phyloP scores from a whole-genome alignment of 2,329 filamentous ascomycete genomes.

The Neocucurbitaria cava region DNA sequence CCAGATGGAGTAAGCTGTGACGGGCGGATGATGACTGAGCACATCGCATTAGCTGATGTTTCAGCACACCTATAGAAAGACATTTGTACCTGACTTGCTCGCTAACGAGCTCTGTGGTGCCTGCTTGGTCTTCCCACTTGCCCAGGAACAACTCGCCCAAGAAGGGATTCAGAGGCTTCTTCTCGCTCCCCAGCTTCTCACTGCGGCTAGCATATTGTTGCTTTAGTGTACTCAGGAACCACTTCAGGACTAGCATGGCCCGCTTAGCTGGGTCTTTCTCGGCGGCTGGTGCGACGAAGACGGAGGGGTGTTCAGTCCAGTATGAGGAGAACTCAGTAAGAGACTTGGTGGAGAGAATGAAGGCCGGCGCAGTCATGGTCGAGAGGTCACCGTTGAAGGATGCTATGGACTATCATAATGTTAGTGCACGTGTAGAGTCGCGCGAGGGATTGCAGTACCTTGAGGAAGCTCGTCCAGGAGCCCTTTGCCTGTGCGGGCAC shows the following conservation, averaged over 20 bases:
- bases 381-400: constrained; percentile 65
- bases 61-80: neutral
- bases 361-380: constrained; percentile 63
- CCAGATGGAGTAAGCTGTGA: constrained; percentile 91
- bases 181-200: constrained; percentile 86
- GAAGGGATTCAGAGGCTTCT: constrained; percentile 98
- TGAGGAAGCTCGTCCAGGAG: constrained; percentile 59
- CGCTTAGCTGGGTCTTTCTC: constrained; percentile 83
- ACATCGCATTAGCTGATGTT: constrained; percentile 12
- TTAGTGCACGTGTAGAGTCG: constrained; percentile 11
- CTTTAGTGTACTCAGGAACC: constrained; percentile 93
- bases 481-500: constrained; percentile 56
- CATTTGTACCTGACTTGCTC: constrained; percentile 80
- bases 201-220: constrained; percentile 80
- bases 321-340: constrained; percentile 65
- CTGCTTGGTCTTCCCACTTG: constrained; percentile 82
- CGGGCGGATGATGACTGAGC: constrained; percentile 82
- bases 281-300: constrained; percentile 82
- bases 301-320: constrained; percentile 63
- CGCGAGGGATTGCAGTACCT: constrained; percentile 41
- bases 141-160: constrained; percentile 93
- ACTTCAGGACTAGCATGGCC: constrained; percentile 87
- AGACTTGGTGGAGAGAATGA: constrained; percentile 62
- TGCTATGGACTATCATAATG: constrained; percentile 54
- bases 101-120: constrained; percentile 84